phyloP scores from a whole-genome alignment of 2,329 filamentous ascomycete species.

The Colletotrichum sp. region DNA sequence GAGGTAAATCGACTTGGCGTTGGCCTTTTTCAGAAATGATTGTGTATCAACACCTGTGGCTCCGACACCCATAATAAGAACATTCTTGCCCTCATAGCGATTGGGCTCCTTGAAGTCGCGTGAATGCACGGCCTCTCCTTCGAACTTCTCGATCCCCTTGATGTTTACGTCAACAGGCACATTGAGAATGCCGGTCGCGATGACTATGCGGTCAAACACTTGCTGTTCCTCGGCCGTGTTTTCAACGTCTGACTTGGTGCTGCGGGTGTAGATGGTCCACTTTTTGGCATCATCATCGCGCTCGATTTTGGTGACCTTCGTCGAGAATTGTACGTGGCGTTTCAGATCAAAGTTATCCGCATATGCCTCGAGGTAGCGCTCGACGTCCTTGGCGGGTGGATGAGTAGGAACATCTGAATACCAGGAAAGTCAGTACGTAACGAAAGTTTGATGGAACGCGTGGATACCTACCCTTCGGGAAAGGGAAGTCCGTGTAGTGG shows the following conservation, averaged over 20 bases:
- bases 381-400: constrained; percentile 27
- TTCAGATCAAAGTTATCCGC: constrained; percentile 42
- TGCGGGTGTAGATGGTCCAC: neutral
- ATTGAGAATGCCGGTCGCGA: constrained; percentile 16
- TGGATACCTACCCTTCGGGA: neutral
- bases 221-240: neutral
- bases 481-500: constrained; percentile 18
- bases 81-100: constrained; percentile 41
- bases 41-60: constrained; percentile 74
- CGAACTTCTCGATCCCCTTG: constrained; percentile 21
- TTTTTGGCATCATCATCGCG: constrained; percentile 1
- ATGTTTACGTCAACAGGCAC: constrained; percentile 1
- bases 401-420: constrained; percentile 28
- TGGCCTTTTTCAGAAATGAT: neutral
- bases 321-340: constrained; percentile 28
- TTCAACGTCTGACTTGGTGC: neutral
- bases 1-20: constrained; percentile 17
- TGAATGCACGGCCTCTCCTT: constrained; percentile 19
- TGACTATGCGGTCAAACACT: constrained; percentile 10
- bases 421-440: neutral
- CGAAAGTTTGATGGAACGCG: too few relatives aligned
- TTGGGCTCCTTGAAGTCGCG: constrained; percentile 16
- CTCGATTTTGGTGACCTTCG: neutral
- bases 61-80: constrained; percentile 79
- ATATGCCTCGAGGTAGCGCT: constrained; percentile 44